These are phyloP conservation scores for Diaporthe citri DNA, from an alignment of 2,329 filamentous ascomycete genomes.

Conservation along the genomic window DNA sequence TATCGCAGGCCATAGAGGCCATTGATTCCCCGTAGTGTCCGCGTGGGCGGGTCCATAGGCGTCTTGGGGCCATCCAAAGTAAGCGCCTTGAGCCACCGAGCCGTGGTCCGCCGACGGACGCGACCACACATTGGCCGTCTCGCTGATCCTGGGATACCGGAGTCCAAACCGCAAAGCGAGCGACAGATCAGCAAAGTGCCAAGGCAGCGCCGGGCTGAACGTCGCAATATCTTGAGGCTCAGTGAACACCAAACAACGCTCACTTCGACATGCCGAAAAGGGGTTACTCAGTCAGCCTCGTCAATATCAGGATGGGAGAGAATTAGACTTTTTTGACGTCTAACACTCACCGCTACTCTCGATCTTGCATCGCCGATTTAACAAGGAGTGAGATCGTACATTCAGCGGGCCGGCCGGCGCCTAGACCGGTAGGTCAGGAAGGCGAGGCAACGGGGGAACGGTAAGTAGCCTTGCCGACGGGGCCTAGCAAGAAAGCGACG, in stretches of 20 bases:
- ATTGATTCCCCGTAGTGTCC: not conserved
- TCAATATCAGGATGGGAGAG: not conserved
- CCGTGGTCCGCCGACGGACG: not conserved
- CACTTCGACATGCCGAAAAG: not conserved
- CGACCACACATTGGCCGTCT: not conserved
- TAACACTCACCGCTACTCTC: constrained; percentile 24
- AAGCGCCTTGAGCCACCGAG: not conserved
- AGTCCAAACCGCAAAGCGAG: not conserved
- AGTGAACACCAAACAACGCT: not conserved
- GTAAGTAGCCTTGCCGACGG: constrained; percentile 28
- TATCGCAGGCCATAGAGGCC: too few relatives aligned
- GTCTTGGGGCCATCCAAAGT: not conserved
- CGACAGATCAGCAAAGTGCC: constrained; percentile 1
- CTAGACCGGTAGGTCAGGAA: not conserved
- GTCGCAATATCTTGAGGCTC: not conserved
- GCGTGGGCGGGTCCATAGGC: not conserved
- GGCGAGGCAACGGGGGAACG: constrained; percentile 2
- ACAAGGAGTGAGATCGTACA: constrained; percentile 14
- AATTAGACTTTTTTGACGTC: constrained; percentile 18
- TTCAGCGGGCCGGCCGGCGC: constrained; percentile 4
- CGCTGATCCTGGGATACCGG: not conserved
- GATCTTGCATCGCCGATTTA: constrained; percentile 31
- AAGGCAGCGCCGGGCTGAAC: not conserved
- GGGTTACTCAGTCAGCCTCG: not conserved
- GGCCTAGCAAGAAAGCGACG: constrained; percentile 8